Evolutionary conservation across 768 basidiomycete species (phyloP).

Genomic region (Mrakia gelida): DNA sequence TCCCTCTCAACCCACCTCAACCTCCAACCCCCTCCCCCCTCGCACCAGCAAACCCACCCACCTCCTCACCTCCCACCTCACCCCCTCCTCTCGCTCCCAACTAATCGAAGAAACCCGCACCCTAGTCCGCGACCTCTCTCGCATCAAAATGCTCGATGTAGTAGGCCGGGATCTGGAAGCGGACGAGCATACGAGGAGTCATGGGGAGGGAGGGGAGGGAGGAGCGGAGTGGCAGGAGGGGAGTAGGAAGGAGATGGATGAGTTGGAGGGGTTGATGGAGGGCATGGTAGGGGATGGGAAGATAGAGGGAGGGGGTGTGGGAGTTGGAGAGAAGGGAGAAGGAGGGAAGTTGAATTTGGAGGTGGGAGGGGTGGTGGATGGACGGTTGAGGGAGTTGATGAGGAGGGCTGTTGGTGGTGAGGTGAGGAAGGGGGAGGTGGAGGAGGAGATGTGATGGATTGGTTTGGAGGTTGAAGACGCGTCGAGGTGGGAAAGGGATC

Average conservation of each 20-base stretch:
- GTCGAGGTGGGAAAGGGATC: too few relatives aligned
- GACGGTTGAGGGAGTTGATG: too few relatives aligned
- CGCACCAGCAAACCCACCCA: slow-evolving; percentile 17
- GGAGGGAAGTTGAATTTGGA: too few relatives aligned
- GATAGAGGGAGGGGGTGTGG: background rate
- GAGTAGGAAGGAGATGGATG: slow-evolving; percentile 48
- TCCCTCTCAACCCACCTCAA: background rate
- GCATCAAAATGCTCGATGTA: slow-evolving; percentile 65
- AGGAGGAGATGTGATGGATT: background rate
- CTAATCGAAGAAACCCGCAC: slow-evolving; percentile 50
- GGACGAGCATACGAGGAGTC: slow-evolving; percentile 60
- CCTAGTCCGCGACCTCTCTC: slow-evolving; percentile 56
- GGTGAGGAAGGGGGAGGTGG: too few relatives aligned
- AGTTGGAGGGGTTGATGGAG: slow-evolving; percentile 51
- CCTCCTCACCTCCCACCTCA: background rate
- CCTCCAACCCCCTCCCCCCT: background rate
- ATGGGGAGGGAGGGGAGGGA: slow-evolving; percentile 38
- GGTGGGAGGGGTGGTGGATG: too few relatives aligned
- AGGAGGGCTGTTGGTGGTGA: too few relatives aligned
- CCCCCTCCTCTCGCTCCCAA: background rate
- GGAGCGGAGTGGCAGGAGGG: slow-evolving; percentile 21
- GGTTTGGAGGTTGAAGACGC: too few relatives aligned
- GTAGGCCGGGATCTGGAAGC: slow-evolving; percentile 72
- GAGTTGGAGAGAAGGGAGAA: background rate
- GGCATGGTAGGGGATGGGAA: slow-evolving; percentile 35